Evolutionary conservation across 2,329 filamentous ascomycete genomes (phyloP), one percentile per base, ranked within the genome.

Genomic region (Pseudodiploospora longispora): DNA sequence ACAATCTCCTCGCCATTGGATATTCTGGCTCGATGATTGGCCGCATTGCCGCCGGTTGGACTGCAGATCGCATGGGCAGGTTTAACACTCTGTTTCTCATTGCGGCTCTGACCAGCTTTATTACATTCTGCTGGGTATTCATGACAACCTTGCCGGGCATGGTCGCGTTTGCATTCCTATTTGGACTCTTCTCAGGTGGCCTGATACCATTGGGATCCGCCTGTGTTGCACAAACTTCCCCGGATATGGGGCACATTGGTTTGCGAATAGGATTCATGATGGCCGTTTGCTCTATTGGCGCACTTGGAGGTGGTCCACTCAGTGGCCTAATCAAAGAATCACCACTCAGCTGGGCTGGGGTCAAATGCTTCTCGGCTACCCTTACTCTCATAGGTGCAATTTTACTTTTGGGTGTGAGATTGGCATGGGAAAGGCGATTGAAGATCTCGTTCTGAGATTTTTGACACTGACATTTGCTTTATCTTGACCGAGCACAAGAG

Each of bases 1-100:
- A 82, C 60, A 82, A 81, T 51, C 67, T 83, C 32, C 65, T 83
- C 5, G 67, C 78, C 6, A 75, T 84, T 49, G 68, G 82, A 52
- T 83, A 83, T 54, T 70, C 71, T 0, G 75, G 76, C 9, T 76
- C 73, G 1, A 64, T 71, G 6, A 59, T 72, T 27, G 76, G 77
- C 4, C 71, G 76, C 35, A 70, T 78, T 47, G 49, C 67, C 1
- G 71, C 74, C 3, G 74, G 74, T 35, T 67, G 72, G 52, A 53
- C 78, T 35, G 73, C 71, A 4, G 75, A 80, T 50, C 65, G 65
- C 40, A 57, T 67, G 37, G 75, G 75, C 4, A 58, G 56, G 6
- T 57, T 80, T 42, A 77, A 79, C 38, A 61, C 70, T 3, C 45
- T 64, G 19, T 38, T 52, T 6, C 3, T 56, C 8, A 51, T 56